Evolutionary conservation across 257 asterid species (phyloP).

Genomic region (Leonotis leonurus): DNA sequence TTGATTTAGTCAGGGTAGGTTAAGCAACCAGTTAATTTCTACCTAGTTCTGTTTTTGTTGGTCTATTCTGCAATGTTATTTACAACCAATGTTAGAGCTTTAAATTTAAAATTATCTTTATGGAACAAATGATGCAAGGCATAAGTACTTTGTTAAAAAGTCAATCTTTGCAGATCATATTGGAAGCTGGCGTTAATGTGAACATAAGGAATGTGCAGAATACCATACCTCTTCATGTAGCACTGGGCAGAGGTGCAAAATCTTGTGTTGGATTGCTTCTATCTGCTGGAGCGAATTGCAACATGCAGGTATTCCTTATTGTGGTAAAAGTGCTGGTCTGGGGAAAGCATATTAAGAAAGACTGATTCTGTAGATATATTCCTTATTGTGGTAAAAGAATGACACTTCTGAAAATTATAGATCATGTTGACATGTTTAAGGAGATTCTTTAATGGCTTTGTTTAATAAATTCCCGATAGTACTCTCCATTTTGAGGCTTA

Average conservation of each 20-base stretch:
- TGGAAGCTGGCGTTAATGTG: constrained; percentile 94
- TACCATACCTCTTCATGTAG: constrained; percentile 93
- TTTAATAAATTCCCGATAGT: not conserved
- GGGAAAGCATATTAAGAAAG: constrained; percentile 2
- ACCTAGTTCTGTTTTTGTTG: constrained; percentile 4
- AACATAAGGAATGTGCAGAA: constrained; percentile 81
- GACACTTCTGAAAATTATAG: not conserved
- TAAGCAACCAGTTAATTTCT: constrained; percentile 4
- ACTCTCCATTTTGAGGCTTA: constrained; percentile 12
- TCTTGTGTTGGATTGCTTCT: constrained; percentile 89
- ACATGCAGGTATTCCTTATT: constrained; percentile 85
- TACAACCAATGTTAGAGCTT: not conserved
- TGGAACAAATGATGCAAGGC: constrained; percentile 6
- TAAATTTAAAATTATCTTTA: not conserved
- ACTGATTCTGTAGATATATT: constrained; percentile 1
- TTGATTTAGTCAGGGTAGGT: constrained; percentile 85
- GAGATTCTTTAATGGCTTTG: not conserved
- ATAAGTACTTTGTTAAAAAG: not conserved
- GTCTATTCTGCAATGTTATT: not conserved
- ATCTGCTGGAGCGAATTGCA: constrained; percentile 94
- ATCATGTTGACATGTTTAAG: constrained; percentile 7
- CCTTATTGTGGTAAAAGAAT: not conserved
- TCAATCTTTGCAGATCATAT: constrained; percentile 56
- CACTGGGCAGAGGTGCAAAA: constrained; percentile 97
- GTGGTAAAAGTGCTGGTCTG: not conserved